A percentile compares a stretch with the other conserved stretches of the same genome.
phyloP scores from a whole-genome alignment of 176 grass and related monocot genomes.

The Carex littledalei region DNA sequence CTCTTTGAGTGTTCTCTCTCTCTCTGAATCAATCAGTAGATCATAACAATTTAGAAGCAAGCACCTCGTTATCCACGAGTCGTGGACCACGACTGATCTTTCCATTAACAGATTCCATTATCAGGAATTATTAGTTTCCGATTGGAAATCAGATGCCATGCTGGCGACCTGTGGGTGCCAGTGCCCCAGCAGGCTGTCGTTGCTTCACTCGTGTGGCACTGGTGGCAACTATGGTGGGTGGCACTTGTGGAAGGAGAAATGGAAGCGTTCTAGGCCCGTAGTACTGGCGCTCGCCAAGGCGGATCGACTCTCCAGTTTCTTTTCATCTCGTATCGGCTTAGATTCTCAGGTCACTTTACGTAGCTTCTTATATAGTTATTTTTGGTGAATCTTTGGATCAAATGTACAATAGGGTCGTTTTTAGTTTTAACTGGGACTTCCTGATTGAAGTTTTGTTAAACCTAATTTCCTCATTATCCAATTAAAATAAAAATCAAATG shows the following conservation, averaged over 20 bases:
- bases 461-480: neutral
- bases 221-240: conserved; percentile 30
- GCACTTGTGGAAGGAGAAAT: conserved; percentile 24
- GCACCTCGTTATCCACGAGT: neutral
- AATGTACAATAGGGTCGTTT: neutral
- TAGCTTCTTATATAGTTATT: neutral
- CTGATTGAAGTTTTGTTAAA: neutral
- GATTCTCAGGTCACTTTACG: conserved; percentile 62
- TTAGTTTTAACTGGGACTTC: neutral
- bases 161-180: conserved; percentile 43
- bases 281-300: conserved; percentile 21
- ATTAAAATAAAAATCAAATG: neutral
- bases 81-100: neutral
- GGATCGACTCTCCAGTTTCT: conserved; percentile 35
- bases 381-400: neutral
- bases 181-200: conserved; percentile 32
- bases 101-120: neutral
- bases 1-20: neutral
- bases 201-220: neutral
- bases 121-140: neutral
- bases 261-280: conserved; percentile 29
- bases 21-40: neutral
- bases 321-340: conserved; percentile 64
- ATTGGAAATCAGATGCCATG: conserved; percentile 31
- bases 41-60: neutral